Evolutionary conservation across 2,329 filamentous ascomycete species (phyloP).

Genomic region (Fusarium abutilonis): DNA sequence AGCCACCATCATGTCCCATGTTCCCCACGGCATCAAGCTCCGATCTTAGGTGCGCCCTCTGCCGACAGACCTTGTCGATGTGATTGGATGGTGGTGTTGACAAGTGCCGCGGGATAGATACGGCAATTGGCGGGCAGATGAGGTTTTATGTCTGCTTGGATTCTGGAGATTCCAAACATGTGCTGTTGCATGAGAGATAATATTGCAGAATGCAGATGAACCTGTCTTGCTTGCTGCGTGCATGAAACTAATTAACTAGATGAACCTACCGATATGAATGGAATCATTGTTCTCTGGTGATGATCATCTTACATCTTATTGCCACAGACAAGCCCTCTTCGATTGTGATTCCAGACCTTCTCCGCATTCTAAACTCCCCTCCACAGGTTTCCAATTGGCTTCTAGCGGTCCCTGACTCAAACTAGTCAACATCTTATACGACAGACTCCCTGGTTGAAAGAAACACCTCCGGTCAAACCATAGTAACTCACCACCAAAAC

Average conservation of each 20-base stretch:
- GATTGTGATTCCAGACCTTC: neutral
- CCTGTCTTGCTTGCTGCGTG: neutral
- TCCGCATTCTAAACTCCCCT: neutral
- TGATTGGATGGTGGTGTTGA: constrained; percentile 14
- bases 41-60: constrained; percentile 23
- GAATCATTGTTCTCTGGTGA: constrained; percentile 15
- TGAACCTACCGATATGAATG: constrained; percentile 16
- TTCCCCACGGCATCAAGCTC: constrained; percentile 8
- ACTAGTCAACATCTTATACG: neutral
- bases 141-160: constrained; percentile 20
- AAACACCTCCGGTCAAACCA: no score
- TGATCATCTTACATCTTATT: neutral
- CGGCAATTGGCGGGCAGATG: constrained; percentile 40
- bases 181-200: constrained; percentile 1
- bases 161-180: constrained; percentile 32
- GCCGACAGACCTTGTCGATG: neutral
- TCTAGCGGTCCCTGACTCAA: constrained; percentile 18
- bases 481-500: no score
- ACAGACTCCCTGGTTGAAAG: no score
- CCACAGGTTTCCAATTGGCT: neutral
- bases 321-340: neutral
- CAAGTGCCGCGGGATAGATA: constrained; percentile 20
- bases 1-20: constrained; percentile 4
- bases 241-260: constrained; percentile 22
- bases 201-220: neutral